Evolutionary conservation across 2,329 filamentous ascomycete genomes (phyloP).

Genomic region (Penicillium sp.): DNA sequence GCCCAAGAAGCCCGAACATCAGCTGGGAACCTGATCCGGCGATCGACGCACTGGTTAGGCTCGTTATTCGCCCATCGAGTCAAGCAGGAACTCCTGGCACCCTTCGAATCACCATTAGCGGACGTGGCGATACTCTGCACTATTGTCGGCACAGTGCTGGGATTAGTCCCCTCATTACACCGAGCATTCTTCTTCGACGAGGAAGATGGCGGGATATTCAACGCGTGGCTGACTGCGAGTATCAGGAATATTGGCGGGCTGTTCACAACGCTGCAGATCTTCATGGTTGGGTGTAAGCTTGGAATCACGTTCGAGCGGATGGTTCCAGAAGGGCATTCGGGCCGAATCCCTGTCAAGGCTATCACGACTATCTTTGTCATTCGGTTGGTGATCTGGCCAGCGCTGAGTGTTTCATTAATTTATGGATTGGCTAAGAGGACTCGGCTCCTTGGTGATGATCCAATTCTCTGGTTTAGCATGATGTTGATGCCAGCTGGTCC

Average conservation of each 20-base stretch:
- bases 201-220: constrained; percentile 62
- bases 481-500: constrained; percentile 59
- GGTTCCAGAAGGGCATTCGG: constrained; percentile 38
- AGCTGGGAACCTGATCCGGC: constrained; percentile 24
- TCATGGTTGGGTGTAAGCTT: constrained; percentile 67
- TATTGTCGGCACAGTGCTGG: constrained; percentile 54
- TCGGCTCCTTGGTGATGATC: constrained; percentile 54
- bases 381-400: constrained; percentile 63
- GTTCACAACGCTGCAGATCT: constrained; percentile 64
- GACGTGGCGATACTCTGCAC: constrained; percentile 65
- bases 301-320: constrained; percentile 54
- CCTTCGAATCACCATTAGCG: constrained; percentile 53
- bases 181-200: constrained; percentile 60
- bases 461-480: constrained; percentile 65
- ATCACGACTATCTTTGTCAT: constrained; percentile 40
- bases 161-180: constrained; percentile 60
- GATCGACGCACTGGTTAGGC: constrained; percentile 27
- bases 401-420: constrained; percentile 55
- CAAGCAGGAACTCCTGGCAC: constrained; percentile 36
- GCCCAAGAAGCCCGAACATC: constrained; percentile 17
- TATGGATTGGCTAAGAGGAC: constrained; percentile 57
- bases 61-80: constrained; percentile 37
- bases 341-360: constrained; percentile 43
- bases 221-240: constrained; percentile 64
- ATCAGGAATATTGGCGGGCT: constrained; percentile 63